A percentile compares a stretch with the other conserved stretches of the same genome.
Conservation (phyloP, 2,329 filamentous ascomycete species). For the Sporothrix phasma region DNA sequence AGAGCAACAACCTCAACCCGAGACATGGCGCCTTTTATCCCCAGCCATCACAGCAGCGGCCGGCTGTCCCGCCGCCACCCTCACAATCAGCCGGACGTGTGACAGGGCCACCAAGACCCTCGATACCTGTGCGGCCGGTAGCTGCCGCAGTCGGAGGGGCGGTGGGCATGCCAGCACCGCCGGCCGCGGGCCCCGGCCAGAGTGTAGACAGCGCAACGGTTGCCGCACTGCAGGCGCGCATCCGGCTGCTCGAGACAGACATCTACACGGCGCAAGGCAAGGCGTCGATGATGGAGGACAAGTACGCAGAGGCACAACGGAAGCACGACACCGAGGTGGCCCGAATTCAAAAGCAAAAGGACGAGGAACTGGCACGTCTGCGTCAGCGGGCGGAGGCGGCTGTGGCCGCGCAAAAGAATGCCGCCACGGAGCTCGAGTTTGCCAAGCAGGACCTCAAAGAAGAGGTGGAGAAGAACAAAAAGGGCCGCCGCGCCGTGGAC, state of each 20-base stretch:
- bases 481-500: conserved; percentile 23
- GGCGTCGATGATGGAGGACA: conserved; percentile 63
- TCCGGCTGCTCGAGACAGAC: conserved; percentile 44
- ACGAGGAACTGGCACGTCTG: conserved; percentile 53
- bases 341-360: conserved; percentile 51
- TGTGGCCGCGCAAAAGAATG: conserved; percentile 53
- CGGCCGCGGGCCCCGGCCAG: background rate
- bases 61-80: background rate
- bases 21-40: background rate
- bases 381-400: conserved; percentile 55
- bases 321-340: conserved; percentile 54
- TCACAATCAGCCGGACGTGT: background rate
- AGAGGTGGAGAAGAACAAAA: conserved; percentile 37
- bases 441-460: conserved; percentile 61
- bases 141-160: background rate
- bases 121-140: background rate
- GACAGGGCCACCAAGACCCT: background rate
- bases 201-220: conserved; percentile 18
- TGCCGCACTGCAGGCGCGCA: conserved; percentile 40
- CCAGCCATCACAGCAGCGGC: background rate
- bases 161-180: background rate
- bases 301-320: conserved; percentile 50
- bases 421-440: conserved; percentile 62
- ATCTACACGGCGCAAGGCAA: conserved; percentile 59
- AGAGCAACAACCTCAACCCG: background rate